Base-by-base conservation (phyloP, 208 protist species). In the Trypanosoma avium region DNA sequence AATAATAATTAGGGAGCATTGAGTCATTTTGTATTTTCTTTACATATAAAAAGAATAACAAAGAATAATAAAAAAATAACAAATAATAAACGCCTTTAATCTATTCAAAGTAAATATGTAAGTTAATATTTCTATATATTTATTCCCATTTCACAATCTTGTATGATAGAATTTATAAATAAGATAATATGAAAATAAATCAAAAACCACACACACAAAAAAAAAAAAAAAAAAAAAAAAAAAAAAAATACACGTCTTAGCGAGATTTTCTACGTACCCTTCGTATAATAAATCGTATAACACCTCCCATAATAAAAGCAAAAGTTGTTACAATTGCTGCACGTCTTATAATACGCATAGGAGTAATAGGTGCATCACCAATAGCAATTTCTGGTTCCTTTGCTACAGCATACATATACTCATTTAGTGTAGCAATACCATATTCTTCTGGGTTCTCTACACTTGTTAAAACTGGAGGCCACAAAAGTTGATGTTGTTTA, bases 381-480 rank as follows among this genome's bases (percentile, higher is more conserved):
- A 91, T 64, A 15, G 84, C 85, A 55, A 95, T 73, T 26, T 90
- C 76, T n/a, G 89, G 89, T 43, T 92, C 79, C 2, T 59, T 58
- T 12, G 76, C 79, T 0, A 90, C 76, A 17, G 81, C 75, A 64
- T 88, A 84, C 58, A 95, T 77, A 64, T 92, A 95, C 61, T 92
- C 83, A 57, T 81, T 91, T 27, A 95, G 66, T 12, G 77, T 64
- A 10, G 58, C 67, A 8, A 85, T 60, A 48, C 91, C 85, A 38
- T 66, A 79, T 43, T 81, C 73, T n/a, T 90, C 78, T 8, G 77
- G 72, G 21, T 60, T 65, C 33, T 75, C 63, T 24, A 77, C 79
- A 60, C 84, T 91, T 43, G 83, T 90, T 17, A 84, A 47, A 19
- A 95, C 81, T 10, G 89, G 89, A 3, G 89, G 89, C 89, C 89